Conservation (phyloP, 768 basidiomycete species). For the Gymnopilus junonius region DNA sequence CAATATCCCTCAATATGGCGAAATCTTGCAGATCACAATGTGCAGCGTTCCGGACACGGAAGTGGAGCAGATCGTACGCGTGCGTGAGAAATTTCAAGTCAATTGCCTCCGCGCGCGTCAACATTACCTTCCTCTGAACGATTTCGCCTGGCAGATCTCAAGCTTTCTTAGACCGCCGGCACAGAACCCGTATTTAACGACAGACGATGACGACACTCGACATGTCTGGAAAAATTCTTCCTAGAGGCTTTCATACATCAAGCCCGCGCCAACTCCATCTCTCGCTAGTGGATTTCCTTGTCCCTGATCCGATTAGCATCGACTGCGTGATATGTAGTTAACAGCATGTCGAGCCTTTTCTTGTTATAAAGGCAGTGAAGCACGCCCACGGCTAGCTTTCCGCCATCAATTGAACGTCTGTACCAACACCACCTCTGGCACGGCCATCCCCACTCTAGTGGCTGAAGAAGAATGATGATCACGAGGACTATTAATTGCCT, state of each 20-base stretch:
- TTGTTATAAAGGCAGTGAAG: not conserved
- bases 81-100: not conserved
- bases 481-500: constrained; percentile 1
- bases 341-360: not conserved
- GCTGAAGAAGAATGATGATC: constrained; percentile 1
- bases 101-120: not conserved
- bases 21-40: not conserved
- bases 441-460: not conserved
- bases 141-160: not conserved
- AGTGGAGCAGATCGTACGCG: not conserved
- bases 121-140: too few relatives aligned
- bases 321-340: not conserved
- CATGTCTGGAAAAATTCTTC: not conserved
- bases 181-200: not conserved
- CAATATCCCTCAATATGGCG: not conserved
- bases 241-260: too few relatives aligned
- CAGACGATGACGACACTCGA: not conserved
- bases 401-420: constrained; percentile 1
- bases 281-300: not conserved
- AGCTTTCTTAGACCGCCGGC: not conserved
- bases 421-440: not conserved
- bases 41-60: not conserved
- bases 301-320: constrained; percentile 1
- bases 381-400: not conserved
- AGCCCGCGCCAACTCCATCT: too few relatives aligned